Evolutionary conservation across 1,284 basidiomycete species (phyloP).

Genomic region (Vanrija humicola): DNA sequence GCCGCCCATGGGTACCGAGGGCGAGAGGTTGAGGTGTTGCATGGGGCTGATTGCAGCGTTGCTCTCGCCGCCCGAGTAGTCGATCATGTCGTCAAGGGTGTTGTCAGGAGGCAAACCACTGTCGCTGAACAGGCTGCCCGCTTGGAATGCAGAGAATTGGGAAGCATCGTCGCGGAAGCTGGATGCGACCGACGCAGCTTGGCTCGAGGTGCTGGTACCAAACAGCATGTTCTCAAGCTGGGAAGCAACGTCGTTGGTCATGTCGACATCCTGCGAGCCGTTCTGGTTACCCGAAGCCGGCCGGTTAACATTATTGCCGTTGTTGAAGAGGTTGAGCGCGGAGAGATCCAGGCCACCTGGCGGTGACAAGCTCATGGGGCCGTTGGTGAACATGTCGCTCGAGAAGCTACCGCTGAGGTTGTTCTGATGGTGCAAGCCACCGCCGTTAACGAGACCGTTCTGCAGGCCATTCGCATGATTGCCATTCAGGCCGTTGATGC

Average conservation of each 20-base stretch:
- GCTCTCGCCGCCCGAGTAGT: slow-evolving; percentile 40
- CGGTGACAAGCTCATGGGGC: background rate
- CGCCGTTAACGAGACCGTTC: background rate
- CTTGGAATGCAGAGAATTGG: slow-evolving; percentile 28
- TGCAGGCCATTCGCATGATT: background rate
- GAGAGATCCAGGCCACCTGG: slow-evolving; percentile 10
- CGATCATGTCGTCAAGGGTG: slow-evolving; percentile 36
- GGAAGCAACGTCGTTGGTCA: slow-evolving; percentile 26
- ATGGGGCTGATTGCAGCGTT: slow-evolving; percentile 16
- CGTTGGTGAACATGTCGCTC: background rate
- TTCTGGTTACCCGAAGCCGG: slow-evolving; percentile 2
- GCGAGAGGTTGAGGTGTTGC: slow-evolving; percentile 19
- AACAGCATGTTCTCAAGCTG: slow-evolving; percentile 35
- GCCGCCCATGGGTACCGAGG: slow-evolving; percentile 11
- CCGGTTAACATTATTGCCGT: no score
- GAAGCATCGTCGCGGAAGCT: slow-evolving; percentile 33
- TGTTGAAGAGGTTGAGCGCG: background rate
- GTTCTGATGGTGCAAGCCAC: background rate
- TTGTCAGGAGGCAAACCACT: slow-evolving; percentile 34
- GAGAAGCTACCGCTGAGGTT: no score
- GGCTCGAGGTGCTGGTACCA: slow-evolving; percentile 22
- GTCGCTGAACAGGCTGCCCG: slow-evolving; percentile 31
- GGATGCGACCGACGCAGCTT: slow-evolving; percentile 24
- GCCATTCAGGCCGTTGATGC: slow-evolving; percentile 7
- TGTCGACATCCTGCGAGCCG: slow-evolving; percentile 21